A percentile compares a stretch with the other conserved stretches of the same genome.
These are phyloP conservation scores for Scheffersomyces lignicola DNA, from an alignment of 1,139 yeast genomes.

Conservation along the genomic window DNA sequence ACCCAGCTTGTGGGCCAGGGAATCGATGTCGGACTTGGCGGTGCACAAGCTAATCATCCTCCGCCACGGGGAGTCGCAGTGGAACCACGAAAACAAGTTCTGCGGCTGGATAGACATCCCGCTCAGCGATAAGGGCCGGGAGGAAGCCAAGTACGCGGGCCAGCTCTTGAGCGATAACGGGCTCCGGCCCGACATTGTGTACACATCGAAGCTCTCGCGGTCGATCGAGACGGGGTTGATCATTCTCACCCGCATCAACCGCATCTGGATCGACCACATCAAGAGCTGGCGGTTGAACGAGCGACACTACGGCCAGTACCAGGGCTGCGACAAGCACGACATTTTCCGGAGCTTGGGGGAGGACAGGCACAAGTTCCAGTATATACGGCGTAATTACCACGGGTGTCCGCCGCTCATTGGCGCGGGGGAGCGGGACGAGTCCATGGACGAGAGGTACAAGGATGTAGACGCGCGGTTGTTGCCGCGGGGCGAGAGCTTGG, in stretches of 20 bases:
- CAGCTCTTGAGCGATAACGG: conserved; percentile 41
- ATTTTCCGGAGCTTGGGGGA: conserved; percentile 57
- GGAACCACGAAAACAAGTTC: conserved; percentile 69
- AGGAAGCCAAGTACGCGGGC: conserved; percentile 65
- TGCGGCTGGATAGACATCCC: conserved; percentile 86
- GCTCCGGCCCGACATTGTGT: conserved; percentile 54
- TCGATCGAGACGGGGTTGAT: conserved; percentile 67
- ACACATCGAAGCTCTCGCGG: conserved; percentile 65
- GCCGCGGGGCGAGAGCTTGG: conserved; percentile 70
- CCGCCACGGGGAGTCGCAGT: conserved; percentile 76
- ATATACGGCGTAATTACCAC: conserved; percentile 62
- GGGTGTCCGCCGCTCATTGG: conserved; percentile 65
- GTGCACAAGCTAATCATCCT: conserved; percentile 48
- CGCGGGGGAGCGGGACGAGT: conserved; percentile 28
- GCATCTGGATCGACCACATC: conserved; percentile 47
- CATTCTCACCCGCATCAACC: conserved; percentile 48
- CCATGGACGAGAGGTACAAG: conserved; percentile 48
- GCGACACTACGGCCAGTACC: conserved; percentile 76
- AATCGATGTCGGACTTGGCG: no score
- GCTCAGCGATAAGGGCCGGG: conserved; percentile 57
- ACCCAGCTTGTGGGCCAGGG: no score
- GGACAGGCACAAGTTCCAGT: conserved; percentile 53
- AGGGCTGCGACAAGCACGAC: conserved; percentile 60
- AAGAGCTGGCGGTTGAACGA: conserved; percentile 76
- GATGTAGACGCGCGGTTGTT: conserved; percentile 27